These are phyloP conservation scores for Taphrina populina DNA, from an alignment of 1,139 yeast species.

Conservation along the genomic window DNA sequence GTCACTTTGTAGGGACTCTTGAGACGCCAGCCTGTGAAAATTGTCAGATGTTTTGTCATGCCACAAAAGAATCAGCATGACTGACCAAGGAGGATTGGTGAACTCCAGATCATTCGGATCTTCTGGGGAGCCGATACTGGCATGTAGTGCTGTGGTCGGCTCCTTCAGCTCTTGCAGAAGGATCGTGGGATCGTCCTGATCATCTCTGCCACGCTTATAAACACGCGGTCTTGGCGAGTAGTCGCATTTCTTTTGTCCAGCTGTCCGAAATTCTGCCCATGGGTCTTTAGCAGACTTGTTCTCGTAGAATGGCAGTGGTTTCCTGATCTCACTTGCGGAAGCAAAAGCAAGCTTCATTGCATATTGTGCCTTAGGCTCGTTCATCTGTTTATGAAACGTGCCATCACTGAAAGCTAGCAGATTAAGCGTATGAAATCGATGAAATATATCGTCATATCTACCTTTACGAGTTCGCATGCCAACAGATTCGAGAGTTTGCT, in stretches of 20 bases:
- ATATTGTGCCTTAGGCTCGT: not conserved
- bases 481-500: constrained; percentile 13
- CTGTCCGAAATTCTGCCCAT: constrained; percentile 17
- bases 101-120: constrained; percentile 25
- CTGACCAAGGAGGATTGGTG: constrained; percentile 22
- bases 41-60: not conserved
- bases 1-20: constrained; percentile 13
- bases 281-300: constrained; percentile 21
- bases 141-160: not conserved
- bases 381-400: not conserved
- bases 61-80: not conserved
- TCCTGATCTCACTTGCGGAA: constrained; percentile 3
- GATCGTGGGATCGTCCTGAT: not conserved
- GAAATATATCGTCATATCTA: not conserved
- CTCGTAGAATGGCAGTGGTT: constrained; percentile 13
- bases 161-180: not conserved
- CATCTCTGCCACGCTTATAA: constrained; percentile 9
- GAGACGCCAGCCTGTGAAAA: constrained; percentile 11
- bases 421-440: not conserved
- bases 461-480: constrained; percentile 33
- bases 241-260: not conserved
- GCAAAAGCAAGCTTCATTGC: constrained; percentile 9
- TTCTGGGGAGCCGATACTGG: not conserved
- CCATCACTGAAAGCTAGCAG: constrained; percentile 11
- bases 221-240: not conserved